Percentiles rank a stretch among this genome's conserved stretches.
Conservation (phyloP, 2,329 filamentous ascomycete genomes). For the Botrytis elliptica region DNA sequence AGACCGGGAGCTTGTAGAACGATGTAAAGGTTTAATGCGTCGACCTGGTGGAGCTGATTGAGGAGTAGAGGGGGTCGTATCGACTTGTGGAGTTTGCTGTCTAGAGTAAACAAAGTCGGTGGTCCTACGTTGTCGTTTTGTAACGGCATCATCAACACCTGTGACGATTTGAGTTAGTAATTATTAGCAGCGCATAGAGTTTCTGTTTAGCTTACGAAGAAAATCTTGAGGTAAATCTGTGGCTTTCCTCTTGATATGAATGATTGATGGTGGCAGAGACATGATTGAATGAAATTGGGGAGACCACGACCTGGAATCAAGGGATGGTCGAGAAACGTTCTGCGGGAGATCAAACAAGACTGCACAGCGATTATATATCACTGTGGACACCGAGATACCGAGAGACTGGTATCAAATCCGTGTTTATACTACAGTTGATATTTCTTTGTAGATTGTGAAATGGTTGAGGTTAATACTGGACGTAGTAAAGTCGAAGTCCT, state of each 20-base stretch:
- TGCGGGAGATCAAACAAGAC: neutral
- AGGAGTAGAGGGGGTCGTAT: constrained; percentile 12
- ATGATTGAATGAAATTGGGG: constrained; percentile 24
- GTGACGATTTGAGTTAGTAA: neutral
- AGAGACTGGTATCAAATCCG: neutral
- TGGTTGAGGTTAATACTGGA: neutral
- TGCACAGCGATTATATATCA: neutral
- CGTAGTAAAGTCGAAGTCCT: neutral
- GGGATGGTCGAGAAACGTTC: neutral
- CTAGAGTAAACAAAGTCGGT: constrained; percentile 36
- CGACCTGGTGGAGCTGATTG: constrained; percentile 23
- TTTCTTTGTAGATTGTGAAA: neutral
- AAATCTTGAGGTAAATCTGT: constrained; percentile 40
- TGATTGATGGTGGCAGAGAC: constrained; percentile 36
- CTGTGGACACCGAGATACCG: neutral
- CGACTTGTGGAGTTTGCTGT: constrained; percentile 26
- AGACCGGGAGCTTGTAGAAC: constrained; percentile 23
- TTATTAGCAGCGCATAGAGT: too few species aligned
- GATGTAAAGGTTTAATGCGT: constrained; percentile 29
- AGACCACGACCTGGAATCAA: neutral
- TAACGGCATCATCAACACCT: constrained; percentile 37
- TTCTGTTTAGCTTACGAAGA: constrained; percentile 34
- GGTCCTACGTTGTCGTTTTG: constrained; percentile 32
- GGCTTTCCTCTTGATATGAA: constrained; percentile 40
- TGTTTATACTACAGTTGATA: neutral